A percentile compares a stretch with the other conserved stretches of the same genome.
Conservation (phyloP, 768 basidiomycete species). For the Podaxis sp. region DNA sequence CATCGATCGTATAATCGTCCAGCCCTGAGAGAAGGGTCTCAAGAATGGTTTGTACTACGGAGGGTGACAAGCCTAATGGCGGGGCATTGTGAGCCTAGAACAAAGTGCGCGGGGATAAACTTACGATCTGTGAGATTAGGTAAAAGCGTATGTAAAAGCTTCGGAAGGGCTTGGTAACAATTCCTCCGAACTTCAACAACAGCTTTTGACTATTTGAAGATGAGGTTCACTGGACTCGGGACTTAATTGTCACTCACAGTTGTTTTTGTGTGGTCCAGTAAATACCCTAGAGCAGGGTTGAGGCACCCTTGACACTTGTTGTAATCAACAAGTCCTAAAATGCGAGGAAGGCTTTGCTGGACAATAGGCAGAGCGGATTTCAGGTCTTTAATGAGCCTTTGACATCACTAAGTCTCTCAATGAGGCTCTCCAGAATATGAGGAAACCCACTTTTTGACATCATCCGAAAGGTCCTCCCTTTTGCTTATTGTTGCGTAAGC, state of each 20-base stretch:
- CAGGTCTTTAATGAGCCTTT: slow-evolving; percentile 66
- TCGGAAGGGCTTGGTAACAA: slow-evolving; percentile 45
- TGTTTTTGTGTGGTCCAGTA: slow-evolving; percentile 58
- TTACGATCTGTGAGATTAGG: slow-evolving; percentile 44
- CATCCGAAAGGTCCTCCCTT: slow-evolving; percentile 59
- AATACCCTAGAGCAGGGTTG: slow-evolving; percentile 30
- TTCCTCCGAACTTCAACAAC: slow-evolving; percentile 39
- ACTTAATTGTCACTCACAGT: slow-evolving; percentile 38
- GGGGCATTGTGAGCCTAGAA: slow-evolving; percentile 13
- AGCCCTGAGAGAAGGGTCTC: slow-evolving; percentile 67
- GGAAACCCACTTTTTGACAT: slow-evolving; percentile 71
- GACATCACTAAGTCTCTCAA: slow-evolving; percentile 10
- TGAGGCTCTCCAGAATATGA: slow-evolving; percentile 13
- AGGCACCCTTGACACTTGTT: slow-evolving; percentile 44
- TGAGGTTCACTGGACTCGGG: slow-evolving; percentile 11
- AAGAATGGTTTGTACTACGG: slow-evolving; percentile 46
- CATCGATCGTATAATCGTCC: slow-evolving; percentile 88
- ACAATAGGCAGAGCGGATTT: slow-evolving; percentile 45
- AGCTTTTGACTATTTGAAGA: slow-evolving; percentile 24
- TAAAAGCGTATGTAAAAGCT: slow-evolving; percentile 44
- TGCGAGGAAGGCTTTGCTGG: slow-evolving; percentile 72
- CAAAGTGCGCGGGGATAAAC: slow-evolving; percentile 21
- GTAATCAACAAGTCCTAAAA: slow-evolving; percentile 72
- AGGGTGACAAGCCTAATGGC: slow-evolving; percentile 45
- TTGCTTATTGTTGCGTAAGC: slow-evolving; percentile 71